Conservation (phyloP, 2,329 filamentous ascomycete genomes). For the Hypoxylon sp. region DNA sequence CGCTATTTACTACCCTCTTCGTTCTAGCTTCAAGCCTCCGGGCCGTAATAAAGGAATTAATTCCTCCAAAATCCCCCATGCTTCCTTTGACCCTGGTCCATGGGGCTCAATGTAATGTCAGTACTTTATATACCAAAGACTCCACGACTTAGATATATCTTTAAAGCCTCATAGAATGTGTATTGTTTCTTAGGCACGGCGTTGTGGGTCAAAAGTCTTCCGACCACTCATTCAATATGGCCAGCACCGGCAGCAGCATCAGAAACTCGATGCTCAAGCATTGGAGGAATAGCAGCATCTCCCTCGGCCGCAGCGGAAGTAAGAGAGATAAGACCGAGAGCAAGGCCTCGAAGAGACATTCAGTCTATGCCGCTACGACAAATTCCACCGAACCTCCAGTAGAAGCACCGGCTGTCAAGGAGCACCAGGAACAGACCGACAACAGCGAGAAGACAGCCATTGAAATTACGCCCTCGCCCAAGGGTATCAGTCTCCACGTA, state of each 20-base stretch:
- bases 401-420: conserved; percentile 2
- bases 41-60: conserved; percentile 8
- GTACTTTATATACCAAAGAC: conserved; percentile 27
- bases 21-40: conserved; percentile 24
- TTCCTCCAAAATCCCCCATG: conserved; percentile 10
- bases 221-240: conserved; percentile 24
- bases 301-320: conserved; percentile 28
- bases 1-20: conserved; percentile 26
- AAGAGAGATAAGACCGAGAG: conserved; percentile 23
- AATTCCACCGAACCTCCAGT: conserved; percentile 13
- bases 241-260: conserved; percentile 19
- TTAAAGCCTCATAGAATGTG: conserved; percentile 11
- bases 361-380: conserved; percentile 11
- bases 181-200: conserved; percentile 3
- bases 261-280: conserved; percentile 34
- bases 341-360: conserved; percentile 25
- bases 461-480: conserved; percentile 5
- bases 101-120: conserved; percentile 5
- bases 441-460: neutral
- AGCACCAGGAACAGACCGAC: conserved; percentile 11
- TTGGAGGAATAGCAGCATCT: conserved; percentile 34
- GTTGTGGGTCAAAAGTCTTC: conserved; percentile 7
- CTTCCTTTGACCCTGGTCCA: conserved; percentile 12
- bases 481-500: conserved; percentile 48
- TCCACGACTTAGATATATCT: neutral